A percentile compares a stretch with the other conserved stretches of the same genome.
These are phyloP conservation scores for Xylaria bambusicola DNA, from an alignment of 495 filamentous ascomycete genomes.

Conservation along the genomic window DNA sequence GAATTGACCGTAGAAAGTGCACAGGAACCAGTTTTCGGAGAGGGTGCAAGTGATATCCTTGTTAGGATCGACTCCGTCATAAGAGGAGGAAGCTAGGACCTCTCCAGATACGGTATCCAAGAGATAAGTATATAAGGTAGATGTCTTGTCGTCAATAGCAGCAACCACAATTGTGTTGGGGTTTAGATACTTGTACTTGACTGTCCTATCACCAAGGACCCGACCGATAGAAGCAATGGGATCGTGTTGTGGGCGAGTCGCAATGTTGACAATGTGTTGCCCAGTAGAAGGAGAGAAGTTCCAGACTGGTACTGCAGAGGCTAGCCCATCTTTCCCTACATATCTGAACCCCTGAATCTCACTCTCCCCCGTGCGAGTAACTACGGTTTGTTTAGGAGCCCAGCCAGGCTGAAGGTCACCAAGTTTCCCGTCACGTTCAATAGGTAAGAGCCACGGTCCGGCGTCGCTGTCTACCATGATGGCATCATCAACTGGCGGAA, in stretches of 20 bases:
- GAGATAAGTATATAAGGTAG: conserved; percentile 70
- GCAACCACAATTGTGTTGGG: conserved; percentile 82
- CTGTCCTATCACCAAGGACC: conserved; percentile 85
- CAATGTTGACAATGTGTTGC: conserved; percentile 67
- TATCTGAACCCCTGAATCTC: conserved; percentile 64
- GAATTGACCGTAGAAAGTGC: conserved; percentile 76
- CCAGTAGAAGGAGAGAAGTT: conserved; percentile 67
- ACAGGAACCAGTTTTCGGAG: conserved; percentile 94
- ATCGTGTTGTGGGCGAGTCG: conserved; percentile 71
- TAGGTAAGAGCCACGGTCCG: conserved; percentile 51
- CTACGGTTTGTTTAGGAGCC: conserved; percentile 54
- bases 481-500: conserved; percentile 44
- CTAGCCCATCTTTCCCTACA: conserved; percentile 40
- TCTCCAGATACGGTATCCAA: conserved; percentile 85
- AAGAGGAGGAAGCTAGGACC: conserved; percentile 68
- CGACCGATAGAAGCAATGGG: conserved; percentile 93
- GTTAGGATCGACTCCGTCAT: conserved; percentile 71
- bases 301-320: conserved; percentile 64
- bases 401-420: conserved; percentile 37
- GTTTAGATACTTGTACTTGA: conserved; percentile 96
- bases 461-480: conserved; percentile 53
- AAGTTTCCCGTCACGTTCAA: conserved; percentile 50
- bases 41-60: conserved; percentile 76
- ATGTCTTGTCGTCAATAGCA: conserved; percentile 58
- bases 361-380: conserved; percentile 62